These are phyloP conservation scores for Clausena lansium DNA, from an alignment of 345 rosid genomes.

Conservation along the genomic window DNA sequence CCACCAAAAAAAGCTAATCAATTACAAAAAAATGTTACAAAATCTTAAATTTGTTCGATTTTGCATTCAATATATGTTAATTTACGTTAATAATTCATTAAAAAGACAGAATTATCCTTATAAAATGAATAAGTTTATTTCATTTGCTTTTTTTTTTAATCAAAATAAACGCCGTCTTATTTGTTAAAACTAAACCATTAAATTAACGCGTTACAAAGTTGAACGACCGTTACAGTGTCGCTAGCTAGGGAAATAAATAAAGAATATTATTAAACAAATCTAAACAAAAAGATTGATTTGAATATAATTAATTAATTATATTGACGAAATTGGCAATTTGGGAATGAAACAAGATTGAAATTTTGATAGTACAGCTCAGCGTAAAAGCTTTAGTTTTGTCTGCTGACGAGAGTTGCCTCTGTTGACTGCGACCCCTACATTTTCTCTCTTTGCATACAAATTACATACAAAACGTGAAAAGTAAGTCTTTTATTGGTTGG, in stretches of 20 bases:
- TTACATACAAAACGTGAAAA: not conserved
- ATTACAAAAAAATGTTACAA: too few relatives aligned
- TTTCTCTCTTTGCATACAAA: not conserved
- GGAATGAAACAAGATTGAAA: not conserved
- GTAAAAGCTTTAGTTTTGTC: not conserved
- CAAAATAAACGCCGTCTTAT: not conserved
- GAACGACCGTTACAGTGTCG: not conserved
- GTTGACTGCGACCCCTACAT: constrained; percentile 19
- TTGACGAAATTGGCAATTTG: not conserved
- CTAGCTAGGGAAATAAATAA: not conserved
- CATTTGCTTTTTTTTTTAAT: too few relatives aligned
- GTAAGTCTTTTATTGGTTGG: not conserved
- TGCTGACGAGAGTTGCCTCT: constrained; percentile 13
- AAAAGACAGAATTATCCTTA: too few relatives aligned
- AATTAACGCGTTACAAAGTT: not conserved
- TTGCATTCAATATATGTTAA: too few relatives aligned
- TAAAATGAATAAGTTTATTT: too few relatives aligned
- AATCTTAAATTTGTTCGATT: too few relatives aligned
- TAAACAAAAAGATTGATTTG: not conserved
- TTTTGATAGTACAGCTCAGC: not conserved
- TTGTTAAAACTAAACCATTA: too few relatives aligned
- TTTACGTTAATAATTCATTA: too few relatives aligned
- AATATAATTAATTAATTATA: too few relatives aligned
- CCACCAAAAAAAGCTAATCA: too few relatives aligned
- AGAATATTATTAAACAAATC: too few relatives aligned